phyloP scores from a whole-genome alignment of 495 filamentous ascomycete species.

The Talaromyces borbonicus region DNA sequence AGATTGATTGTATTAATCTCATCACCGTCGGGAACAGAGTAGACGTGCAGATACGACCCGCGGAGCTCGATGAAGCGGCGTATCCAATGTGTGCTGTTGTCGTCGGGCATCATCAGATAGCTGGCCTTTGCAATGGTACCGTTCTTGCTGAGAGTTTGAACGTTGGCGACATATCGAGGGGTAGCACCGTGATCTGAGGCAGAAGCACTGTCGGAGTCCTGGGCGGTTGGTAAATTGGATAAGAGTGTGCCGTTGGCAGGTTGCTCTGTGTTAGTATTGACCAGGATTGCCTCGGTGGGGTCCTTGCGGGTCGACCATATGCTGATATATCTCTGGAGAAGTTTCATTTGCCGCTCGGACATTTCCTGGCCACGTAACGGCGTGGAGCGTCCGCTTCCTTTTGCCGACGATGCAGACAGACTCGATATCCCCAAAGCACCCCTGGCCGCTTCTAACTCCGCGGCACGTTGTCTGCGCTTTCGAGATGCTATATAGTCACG shows the following conservation, averaged over 20 bases:
- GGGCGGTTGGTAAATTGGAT: slow-evolving; percentile 16
- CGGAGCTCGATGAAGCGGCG: slow-evolving; percentile 90
- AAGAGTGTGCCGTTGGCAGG: slow-evolving; percentile 56
- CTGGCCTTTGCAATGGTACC: slow-evolving; percentile 69
- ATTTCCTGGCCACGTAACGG: slow-evolving; percentile 37
- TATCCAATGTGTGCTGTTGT: slow-evolving; percentile 66
- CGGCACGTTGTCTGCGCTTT: slow-evolving; percentile 57
- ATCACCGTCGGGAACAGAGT: slow-evolving; percentile 74
- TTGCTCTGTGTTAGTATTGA: slow-evolving; percentile 65
- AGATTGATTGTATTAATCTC: slow-evolving; percentile 84
- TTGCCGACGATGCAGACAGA: slow-evolving; percentile 24
- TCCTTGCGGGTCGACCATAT: slow-evolving; percentile 75
- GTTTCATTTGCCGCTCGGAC: slow-evolving; percentile 40
- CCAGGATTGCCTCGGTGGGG: slow-evolving; percentile 59
- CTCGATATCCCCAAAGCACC: slow-evolving; percentile 47
- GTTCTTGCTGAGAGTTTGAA: slow-evolving; percentile 63
- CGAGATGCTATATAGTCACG: slow-evolving; percentile 66
- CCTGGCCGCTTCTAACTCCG: slow-evolving; percentile 73
- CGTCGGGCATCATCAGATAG: slow-evolving; percentile 70
- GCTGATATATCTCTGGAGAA: slow-evolving; percentile 62
- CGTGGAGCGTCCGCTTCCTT: slow-evolving; percentile 29
- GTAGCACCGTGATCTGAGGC: slow-evolving; percentile 19
- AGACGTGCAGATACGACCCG: slow-evolving; percentile 83
- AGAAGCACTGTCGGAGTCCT: slow-evolving; percentile 16
- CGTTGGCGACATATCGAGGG: slow-evolving; percentile 55